Conservation (phyloP, 2,329 filamentous ascomycete genomes). For the Aspergillus persii region DNA sequence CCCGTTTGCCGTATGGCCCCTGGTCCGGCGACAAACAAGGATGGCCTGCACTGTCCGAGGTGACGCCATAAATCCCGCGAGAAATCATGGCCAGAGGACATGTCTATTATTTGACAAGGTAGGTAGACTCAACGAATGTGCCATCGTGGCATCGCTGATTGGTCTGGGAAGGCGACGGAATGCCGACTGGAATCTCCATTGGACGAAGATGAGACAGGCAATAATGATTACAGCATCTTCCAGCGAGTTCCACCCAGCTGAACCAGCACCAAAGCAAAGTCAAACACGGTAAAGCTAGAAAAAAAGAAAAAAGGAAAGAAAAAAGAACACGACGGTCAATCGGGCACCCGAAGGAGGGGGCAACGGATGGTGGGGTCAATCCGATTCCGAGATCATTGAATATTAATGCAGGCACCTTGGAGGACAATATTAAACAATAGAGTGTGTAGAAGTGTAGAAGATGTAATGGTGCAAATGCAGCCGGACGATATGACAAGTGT, state of each 20-base stretch:
- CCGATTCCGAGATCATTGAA: background rate
- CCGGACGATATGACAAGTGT: background rate
- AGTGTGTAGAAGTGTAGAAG: too few relatives aligned
- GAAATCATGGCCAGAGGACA: background rate
- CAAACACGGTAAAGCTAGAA: background rate
- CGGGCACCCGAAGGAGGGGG: background rate
- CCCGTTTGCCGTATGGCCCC: constrained; percentile 7
- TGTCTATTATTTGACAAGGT: too few relatives aligned
- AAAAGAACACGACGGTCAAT: background rate
- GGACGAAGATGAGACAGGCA: background rate
- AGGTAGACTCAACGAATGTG: background rate
- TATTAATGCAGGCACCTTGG: background rate
- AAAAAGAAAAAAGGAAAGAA: background rate
- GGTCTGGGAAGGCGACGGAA: background rate
- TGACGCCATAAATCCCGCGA: constrained; percentile 13
- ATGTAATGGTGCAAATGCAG: background rate
- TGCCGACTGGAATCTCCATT: background rate
- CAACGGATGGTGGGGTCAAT: background rate
- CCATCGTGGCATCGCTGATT: background rate
- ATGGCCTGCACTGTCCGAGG: background rate
- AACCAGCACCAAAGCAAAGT: background rate
- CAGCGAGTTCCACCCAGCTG: background rate
- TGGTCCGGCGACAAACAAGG: background rate
- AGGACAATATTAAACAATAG: background rate
- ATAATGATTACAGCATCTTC: background rate